Evolutionary conservation across 148 eudicot genomes (phyloP).

Genomic region (Bassia scoparia): DNA sequence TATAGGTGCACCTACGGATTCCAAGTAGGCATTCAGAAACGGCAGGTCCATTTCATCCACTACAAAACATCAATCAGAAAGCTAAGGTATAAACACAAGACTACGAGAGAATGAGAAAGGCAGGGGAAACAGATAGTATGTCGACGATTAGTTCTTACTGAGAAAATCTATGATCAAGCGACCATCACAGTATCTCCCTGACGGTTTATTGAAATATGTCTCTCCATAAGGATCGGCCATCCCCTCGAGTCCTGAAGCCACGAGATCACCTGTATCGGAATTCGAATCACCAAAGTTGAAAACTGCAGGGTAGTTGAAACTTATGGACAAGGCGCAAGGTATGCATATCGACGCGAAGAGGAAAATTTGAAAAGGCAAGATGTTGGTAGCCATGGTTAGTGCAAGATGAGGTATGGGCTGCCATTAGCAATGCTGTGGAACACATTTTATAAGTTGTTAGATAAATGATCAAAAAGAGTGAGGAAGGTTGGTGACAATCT

Average conservation of each 20-base stretch:
- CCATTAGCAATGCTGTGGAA: slow-evolving; percentile 18
- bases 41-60: slow-evolving; percentile 96
- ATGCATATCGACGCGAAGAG: slow-evolving; percentile 30
- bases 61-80: slow-evolving; percentile 26
- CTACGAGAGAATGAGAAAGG: neutral
- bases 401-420: slow-evolving; percentile 20
- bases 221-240: slow-evolving; percentile 75
- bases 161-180: slow-evolving; percentile 79
- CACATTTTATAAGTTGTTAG: slow-evolving; percentile 27
- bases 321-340: slow-evolving; percentile 38
- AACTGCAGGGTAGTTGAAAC: slow-evolving; percentile 78
- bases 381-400: slow-evolving; percentile 36
- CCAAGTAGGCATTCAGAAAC: slow-evolving; percentile 77
- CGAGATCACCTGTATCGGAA: slow-evolving; percentile 81
- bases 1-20: slow-evolving; percentile 63
- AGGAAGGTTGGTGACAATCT: slow-evolving; percentile 28
- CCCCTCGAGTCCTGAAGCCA: slow-evolving; percentile 55
- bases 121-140: slow-evolving; percentile 11
- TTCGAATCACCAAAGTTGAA: slow-evolving; percentile 95
- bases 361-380: slow-evolving; percentile 24
- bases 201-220: slow-evolving; percentile 70
- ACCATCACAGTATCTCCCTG: slow-evolving; percentile 90
- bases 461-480: slow-evolving; percentile 7
- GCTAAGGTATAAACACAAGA: neutral
- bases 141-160: slow-evolving; percentile 32